Evolutionary conservation across 1,139 yeast genomes (phyloP), one percentile per base, ranked within the genome.

Genomic region (Yarrowia galli): DNA sequence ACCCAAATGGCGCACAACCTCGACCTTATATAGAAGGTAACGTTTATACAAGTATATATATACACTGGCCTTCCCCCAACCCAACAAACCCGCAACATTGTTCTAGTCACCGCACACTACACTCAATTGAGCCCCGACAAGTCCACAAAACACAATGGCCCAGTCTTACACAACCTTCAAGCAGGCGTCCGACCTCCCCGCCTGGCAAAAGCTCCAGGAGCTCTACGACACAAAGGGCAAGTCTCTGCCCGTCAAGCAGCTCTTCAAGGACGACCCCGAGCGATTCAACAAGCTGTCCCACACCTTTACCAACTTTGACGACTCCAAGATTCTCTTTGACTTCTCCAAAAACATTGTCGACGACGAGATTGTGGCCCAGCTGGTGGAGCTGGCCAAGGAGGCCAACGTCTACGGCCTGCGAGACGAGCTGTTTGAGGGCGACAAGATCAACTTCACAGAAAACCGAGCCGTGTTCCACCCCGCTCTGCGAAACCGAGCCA

Each of bases 401-500:
- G 93, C 98, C 73, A 86, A 88, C 70, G 93, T 95, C 72, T 97
- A 92, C 78, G 80, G 84, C 70, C 87, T 95, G 78, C 88, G 99
- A 79, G 96, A 93, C 75, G 91, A 86, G 70, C 88, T 95, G 92
- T 95, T 95, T 78, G 86, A 85, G 42, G 99, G 99, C 78, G 91
- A 89, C 70, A 92, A 92, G 82, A 92, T 95, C 84, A 95, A 95
- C 84, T 86, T 87, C 81, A 95, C 99, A 71, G 99, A 95, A 82
- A 90, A 87, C 80, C 89, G 99, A 79, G 98, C 99, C 46, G 99
- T 95, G 68, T 95, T 85, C 85, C 99, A 95, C 82, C 92, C 88
- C 75, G 99, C 98, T 48, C 86, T 95, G 75, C 90, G 99, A 85
- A 95, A 96, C 86, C 89, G 93, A 80, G 83, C 93, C 70, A 81